Base-by-base conservation (phyloP, 2,329 filamentous ascomycete species). In the Aspergillus sp. region DNA sequence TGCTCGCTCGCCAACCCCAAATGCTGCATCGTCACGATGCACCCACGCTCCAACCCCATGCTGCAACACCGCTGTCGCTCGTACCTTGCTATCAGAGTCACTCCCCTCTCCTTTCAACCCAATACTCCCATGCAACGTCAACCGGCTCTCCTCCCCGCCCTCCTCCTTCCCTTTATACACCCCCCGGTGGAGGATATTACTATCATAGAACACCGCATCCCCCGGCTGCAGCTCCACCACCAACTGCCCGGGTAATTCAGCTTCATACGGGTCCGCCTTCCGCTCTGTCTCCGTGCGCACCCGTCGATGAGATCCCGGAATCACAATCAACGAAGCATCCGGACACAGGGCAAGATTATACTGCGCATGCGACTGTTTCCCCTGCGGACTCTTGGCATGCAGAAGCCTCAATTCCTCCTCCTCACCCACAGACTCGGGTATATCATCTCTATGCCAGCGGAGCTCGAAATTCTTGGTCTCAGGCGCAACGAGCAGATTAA, bases 121-220 rank as follows among this genome's bases (percentile, higher is more conserved):
- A 29, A 72, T 46, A 54, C 67, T 69, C 1, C 69, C 68, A 60
- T 72, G 69, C 40, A 72, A 41, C 29, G 69, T 72, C 53, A 72
- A 56, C 33, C 68, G 47, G 7, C 63, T 64, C 53, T 69, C 61
- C 39, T 62, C 59, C 9, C 55, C 63, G 5, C 59, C 59, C 34
- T 64, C 62, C 26, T 48, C 50, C 48, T 70, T 70, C 7, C 52
- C 64, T 46, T 58, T 58, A 46, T 73, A 74, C 27, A 68, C 61
- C 3, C 70, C 69, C 5, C 70, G 63, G 43, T 73, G 70, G 43
- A 94, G 64, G 51, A 95, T 94, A 64, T 95, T 94, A 60, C 90
- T 94, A 65, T 95, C 83, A 61, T 95, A 95, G 58, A 95, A 95
- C 34, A 86, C 86, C 11, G 86, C 81, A 66, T 95, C 89, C 0